phyloP scores from a whole-genome alignment of 352 stramenopile species.

The Globisporangium mamillatum region DNA sequence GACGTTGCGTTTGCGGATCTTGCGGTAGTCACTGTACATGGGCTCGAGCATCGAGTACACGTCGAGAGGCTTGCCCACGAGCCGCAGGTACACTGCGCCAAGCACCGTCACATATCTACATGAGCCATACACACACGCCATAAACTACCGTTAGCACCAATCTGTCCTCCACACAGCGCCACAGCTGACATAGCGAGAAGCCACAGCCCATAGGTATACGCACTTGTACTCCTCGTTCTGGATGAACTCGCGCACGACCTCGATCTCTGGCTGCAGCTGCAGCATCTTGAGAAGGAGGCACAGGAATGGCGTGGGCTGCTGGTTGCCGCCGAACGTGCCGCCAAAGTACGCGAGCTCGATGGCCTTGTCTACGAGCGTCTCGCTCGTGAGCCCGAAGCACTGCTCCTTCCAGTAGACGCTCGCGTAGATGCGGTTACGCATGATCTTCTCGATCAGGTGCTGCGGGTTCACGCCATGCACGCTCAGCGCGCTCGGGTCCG shows the following conservation, averaged over 20 bases:
- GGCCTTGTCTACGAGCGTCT: slow-evolving; percentile 96
- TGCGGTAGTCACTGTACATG: slow-evolving; percentile 95
- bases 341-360: slow-evolving; percentile 92
- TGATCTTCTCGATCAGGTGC: slow-evolving; percentile 98
- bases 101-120: slow-evolving; percentile 91
- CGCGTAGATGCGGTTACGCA: slow-evolving; percentile 95
- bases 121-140: neutral
- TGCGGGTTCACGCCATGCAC: slow-evolving; percentile 97
- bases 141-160: neutral
- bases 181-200: neutral
- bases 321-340: slow-evolving; percentile 93
- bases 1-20: slow-evolving; percentile 86
- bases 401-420: slow-evolving; percentile 98
- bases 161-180: neutral
- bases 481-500: slow-evolving; percentile 86
- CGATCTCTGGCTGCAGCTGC: slow-evolving; percentile 95
- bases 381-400: slow-evolving; percentile 96
- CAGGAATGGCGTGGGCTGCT: slow-evolving; percentile 96
- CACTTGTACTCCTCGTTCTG: slow-evolving; percentile 98
- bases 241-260: slow-evolving; percentile 94
- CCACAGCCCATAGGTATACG: slow-evolving; percentile 14
- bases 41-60: slow-evolving; percentile 95
- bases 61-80: slow-evolving; percentile 91
- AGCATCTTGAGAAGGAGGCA: slow-evolving; percentile 98
- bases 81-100: slow-evolving; percentile 95